Evolutionary conservation across 148 eudicot species (phyloP), one percentile per base, ranked within the genome.

Genomic region (Selenicereus undatus): DNA sequence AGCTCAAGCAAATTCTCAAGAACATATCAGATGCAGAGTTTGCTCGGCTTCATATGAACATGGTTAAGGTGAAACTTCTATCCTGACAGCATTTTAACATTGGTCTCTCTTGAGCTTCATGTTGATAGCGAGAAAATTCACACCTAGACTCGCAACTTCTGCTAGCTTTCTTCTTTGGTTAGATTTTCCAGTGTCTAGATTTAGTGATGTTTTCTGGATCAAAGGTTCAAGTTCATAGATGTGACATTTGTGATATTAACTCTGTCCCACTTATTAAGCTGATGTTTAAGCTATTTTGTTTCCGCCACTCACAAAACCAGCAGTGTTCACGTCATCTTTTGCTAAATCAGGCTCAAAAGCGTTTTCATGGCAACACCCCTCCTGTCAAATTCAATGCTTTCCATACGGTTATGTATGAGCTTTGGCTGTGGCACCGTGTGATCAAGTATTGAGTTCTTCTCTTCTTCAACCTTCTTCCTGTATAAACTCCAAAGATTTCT

Each of bases 321-420:
- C 43, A 4, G 43, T 4, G 5, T 39, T 39, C 43, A 39, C 43
- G 43, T 4, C 43, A 17, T 69, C 69, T 65, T 21, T 58, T 56
- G 39, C 50, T 52, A 45, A 52, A 42, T 79, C 89, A 92, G 96
- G 83, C 89, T 65, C 96, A 92, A 84, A 92, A 89, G 90, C 92
- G 90, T 83, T 90, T 92, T 85, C 96, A 90, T 72, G 90, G 96
- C 93, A 92, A 92, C 81, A 78, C 91, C 20, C 96, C 96, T 72
- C 90, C 96, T 48, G 73, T 83, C 76, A 89, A 83, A 80, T 79
- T 89, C 80, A 93, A 92, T 81, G 93, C 93, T 68, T 92, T 91
- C 77, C 93, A 92, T 82, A 90, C 90, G 93, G 89, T 91, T 36
- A 89, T 92, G 93, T 90, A 92, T 50, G 97, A 92, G 78, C 92